Evolutionary conservation across 2,329 filamentous ascomycete genomes (phyloP), one percentile per base, ranked within the genome.

Genomic region (Lachnellula hyalina): DNA sequence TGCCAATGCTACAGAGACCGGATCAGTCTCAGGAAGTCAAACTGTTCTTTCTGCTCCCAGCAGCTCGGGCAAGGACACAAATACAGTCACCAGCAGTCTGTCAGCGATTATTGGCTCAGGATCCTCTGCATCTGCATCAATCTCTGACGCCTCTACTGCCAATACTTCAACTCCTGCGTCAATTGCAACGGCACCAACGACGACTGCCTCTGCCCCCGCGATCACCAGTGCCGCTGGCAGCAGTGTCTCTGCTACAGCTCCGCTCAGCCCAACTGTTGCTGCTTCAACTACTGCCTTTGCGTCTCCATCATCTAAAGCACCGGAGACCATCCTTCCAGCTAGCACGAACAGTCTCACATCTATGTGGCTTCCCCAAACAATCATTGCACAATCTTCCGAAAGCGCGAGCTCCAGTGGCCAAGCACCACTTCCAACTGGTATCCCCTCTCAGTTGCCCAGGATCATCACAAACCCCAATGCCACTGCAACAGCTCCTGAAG

Each of bases 401-500:
- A 15, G 41, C 14, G 42, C 49, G 5, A 35, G 19, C 17, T n/a
- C 51, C 14, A 28, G 36, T 52, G 25, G 9, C 21, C 54, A 46
- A 53, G 48, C 28, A 28, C 38, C 48, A 19, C 53, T 23, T 17
- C 54, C 63, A 5, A 69, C 63, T 23, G 67, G 64, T 41, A 60
- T 69, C 41, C 54, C 57, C 3, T 32, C 61, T 7, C 54, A 42
- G 34, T 51, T 68, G 14, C 65, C 68, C 8, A 61, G 59, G 51
- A 62, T 68, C n/a, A 67, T 69, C 32, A 55, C 61, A 8, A 63
- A 64, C 35, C 63, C 66, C 14, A 62, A 61, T 52, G 52, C 44
- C 1, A 61, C 61, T 45, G 54, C 53, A n/a, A 53, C 49, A 5
- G 48, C 62, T 32, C 67, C 67, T 15, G 60, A 62, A 82, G 87